Evolutionary conservation across 1,139 yeast species (phyloP).

Genomic region (Arxiozyma bovina): DNA sequence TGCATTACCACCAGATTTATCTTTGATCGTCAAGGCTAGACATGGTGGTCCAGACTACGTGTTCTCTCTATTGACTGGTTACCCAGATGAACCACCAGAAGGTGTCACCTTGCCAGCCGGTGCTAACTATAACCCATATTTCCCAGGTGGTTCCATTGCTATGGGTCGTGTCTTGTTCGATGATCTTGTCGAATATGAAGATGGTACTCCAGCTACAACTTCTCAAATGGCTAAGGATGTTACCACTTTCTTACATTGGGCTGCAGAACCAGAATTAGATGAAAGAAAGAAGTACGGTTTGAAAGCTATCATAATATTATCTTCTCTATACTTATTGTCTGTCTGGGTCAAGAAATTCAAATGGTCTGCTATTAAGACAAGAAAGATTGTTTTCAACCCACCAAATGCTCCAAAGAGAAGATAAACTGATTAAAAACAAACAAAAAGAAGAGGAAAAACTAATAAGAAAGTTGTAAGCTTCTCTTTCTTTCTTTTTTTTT

Average conservation of each 20-base stretch:
- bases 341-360: conserved; percentile 96
- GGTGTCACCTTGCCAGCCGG: conserved; percentile 93
- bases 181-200: conserved; percentile 95
- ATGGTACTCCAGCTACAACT: conserved; percentile 97
- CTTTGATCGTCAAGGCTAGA: conserved; percentile 96
- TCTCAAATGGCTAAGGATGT: conserved; percentile 99
- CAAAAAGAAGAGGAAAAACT: background rate
- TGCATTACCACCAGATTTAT: conserved; percentile 96
- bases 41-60: conserved; percentile 97
- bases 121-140: conserved; percentile 96
- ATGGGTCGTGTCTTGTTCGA: conserved; percentile 98
- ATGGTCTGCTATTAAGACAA: conserved; percentile 93
- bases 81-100: conserved; percentile 98
- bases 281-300: conserved; percentile 96
- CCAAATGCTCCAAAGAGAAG: conserved; percentile 37
- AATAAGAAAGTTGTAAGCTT: background rate
- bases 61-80: conserved; percentile 91
- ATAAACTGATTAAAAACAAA: background rate
- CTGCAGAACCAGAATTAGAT: conserved; percentile 97
- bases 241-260: conserved; percentile 92
- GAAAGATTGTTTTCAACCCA: conserved; percentile 90
- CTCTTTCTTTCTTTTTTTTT: background rate
- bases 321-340: conserved; percentile 72
- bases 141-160: conserved; percentile 99
- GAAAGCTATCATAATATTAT: conserved; percentile 76